Evolutionary conservation across 345 rosid genomes (phyloP).

Genomic region (Populus pruinosa): DNA sequence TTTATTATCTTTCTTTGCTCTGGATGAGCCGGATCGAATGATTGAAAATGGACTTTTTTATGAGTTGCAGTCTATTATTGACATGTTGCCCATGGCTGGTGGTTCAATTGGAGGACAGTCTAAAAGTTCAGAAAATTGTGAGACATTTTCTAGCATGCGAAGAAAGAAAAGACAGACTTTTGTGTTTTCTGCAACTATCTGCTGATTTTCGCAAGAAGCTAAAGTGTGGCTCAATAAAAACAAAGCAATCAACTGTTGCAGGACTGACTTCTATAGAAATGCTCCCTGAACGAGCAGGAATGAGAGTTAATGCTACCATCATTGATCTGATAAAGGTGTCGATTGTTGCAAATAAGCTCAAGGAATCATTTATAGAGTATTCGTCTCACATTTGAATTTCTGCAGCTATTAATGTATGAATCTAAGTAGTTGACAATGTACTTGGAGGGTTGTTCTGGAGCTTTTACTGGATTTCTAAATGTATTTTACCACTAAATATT

Average conservation of each 20-base stretch:
- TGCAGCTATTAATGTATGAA: background rate
- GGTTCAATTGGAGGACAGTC: constrained; percentile 41
- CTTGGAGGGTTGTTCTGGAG: background rate
- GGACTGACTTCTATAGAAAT: constrained; percentile 77
- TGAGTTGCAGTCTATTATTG: constrained; percentile 93
- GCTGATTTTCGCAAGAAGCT: constrained; percentile 92
- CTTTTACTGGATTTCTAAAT: background rate
- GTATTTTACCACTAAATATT: background rate
- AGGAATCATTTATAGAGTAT: constrained; percentile 82
- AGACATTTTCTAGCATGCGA: constrained; percentile 53
- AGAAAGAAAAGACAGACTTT: constrained; percentile 90
- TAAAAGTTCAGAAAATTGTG: constrained; percentile 48
- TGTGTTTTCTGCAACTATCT: constrained; percentile 95
- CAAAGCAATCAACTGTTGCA: constrained; percentile 52
- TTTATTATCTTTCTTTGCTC: constrained; percentile 84
- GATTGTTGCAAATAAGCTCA: constrained; percentile 70
- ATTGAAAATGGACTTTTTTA: constrained; percentile 89
- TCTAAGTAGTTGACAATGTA: background rate
- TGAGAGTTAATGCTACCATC: constrained; percentile 76
- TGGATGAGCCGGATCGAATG: constrained; percentile 99
- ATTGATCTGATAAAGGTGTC: constrained; percentile 81
- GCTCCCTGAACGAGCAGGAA: constrained; percentile 88
- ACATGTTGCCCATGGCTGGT: constrained; percentile 67
- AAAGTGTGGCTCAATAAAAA: constrained; percentile 58
- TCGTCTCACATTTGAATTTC: constrained; percentile 14